phyloP scores from a whole-genome alignment of 108 stramenopile species.

The Discostella pseudostelligera region DNA sequence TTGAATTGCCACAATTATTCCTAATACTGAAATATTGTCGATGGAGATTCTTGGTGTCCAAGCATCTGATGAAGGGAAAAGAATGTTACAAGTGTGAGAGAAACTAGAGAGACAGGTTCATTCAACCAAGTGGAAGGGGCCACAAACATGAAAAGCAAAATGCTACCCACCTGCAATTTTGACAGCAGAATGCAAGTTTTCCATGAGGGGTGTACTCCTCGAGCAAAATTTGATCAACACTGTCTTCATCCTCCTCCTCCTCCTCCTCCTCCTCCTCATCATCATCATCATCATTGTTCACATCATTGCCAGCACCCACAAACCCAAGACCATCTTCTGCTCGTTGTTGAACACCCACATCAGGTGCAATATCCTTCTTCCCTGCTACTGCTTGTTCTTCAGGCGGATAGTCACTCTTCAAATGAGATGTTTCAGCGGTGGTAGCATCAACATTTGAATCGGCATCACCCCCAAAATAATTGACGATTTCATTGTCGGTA shows the following conservation, averaged over 20 bases:
- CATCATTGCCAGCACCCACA: too few relatives aligned
- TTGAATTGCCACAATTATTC: conserved; percentile 28
- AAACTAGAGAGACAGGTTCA: neutral
- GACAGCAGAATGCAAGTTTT: conserved; percentile 17
- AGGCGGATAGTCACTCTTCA: too few relatives aligned
- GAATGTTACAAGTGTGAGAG: neutral
- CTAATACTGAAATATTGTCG: neutral
- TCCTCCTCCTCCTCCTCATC: neutral
- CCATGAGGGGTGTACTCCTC: conserved; percentile 6
- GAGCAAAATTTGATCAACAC: neutral
- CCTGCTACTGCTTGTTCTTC: too few relatives aligned
- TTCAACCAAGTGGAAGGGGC: too few relatives aligned
- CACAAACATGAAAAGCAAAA: neutral
- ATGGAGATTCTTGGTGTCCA: neutral
- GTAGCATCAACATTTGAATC: too few relatives aligned
- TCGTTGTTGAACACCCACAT: too few relatives aligned
- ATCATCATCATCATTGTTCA: neutral
- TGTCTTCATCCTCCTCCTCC: conserved; percentile 1
- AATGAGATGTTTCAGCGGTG: too few relatives aligned
- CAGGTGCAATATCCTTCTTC: too few relatives aligned
- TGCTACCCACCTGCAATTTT: conserved; percentile 18
- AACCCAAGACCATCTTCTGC: neutral
- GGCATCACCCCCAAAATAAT: too few relatives aligned
- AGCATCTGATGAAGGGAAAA: neutral
- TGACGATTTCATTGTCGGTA: too few relatives aligned